Conservation (phyloP, 495 filamentous ascomycete genomes). For the Coniosporium apollinis region DNA sequence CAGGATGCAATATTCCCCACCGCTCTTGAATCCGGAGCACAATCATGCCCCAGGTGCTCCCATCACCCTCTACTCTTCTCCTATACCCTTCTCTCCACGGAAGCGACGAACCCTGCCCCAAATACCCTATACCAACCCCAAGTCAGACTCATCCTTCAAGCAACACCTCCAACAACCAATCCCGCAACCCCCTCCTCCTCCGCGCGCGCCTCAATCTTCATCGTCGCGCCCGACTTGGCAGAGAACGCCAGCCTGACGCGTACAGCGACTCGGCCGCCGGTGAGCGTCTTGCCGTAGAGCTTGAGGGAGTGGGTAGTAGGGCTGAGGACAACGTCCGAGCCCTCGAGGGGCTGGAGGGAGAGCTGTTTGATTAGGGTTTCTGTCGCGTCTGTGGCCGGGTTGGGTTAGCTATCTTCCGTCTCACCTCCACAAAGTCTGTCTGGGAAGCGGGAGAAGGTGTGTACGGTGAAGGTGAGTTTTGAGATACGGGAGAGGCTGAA, state of each 20-base stretch:
- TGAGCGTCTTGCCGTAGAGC: conserved; percentile 88
- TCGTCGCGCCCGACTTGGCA: conserved; percentile 79
- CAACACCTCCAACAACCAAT: conserved; percentile 68
- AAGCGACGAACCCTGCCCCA: no score
- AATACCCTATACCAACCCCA: no score
- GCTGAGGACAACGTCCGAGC: conserved; percentile 74
- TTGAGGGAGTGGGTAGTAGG: conserved; percentile 87
- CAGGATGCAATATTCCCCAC: no score
- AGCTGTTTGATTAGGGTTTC: conserved; percentile 76
- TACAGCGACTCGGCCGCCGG: conserved; percentile 74
- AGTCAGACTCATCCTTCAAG: no score
- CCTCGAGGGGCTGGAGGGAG: conserved; percentile 85
- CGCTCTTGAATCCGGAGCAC: no score
- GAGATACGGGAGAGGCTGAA: background rate
- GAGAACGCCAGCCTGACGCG: conserved; percentile 88
- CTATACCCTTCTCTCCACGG: no score
- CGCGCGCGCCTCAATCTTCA: conserved; percentile 76
- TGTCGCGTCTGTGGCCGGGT: conserved; percentile 54
- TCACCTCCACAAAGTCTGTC: conserved; percentile 13
- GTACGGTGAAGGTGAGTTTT: background rate
- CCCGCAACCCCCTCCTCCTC: conserved; percentile 87
- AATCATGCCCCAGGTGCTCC: no score
- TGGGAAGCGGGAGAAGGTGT: conserved; percentile 13
- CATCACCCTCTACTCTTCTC: no score
- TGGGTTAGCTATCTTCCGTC: conserved; percentile 3